Evolutionary conservation across 768 basidiomycete species (phyloP).

Genomic region (Coprinopsis marcescibilis): DNA sequence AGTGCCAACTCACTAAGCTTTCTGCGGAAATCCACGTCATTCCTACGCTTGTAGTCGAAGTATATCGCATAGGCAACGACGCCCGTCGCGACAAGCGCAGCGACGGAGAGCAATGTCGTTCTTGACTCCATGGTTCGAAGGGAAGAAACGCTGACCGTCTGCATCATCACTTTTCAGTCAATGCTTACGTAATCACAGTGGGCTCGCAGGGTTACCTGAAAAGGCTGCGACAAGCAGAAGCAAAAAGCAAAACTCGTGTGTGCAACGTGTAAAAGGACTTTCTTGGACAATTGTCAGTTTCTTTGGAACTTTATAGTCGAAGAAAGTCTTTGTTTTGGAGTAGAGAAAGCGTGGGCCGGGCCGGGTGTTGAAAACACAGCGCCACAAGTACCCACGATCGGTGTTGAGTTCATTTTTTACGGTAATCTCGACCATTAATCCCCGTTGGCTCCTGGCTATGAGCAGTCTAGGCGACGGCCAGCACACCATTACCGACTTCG

Average conservation of each 20-base stretch:
- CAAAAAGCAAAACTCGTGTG: not conserved
- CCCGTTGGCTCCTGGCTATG: slow-evolving; percentile 10
- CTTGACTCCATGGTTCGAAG: slow-evolving; percentile 22
- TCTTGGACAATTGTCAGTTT: not conserved
- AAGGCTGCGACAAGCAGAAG: too few relatives aligned
- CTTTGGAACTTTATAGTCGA: not conserved
- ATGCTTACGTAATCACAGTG: too few relatives aligned
- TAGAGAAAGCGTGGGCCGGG: not conserved
- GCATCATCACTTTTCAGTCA: too few relatives aligned
- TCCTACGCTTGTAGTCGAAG: slow-evolving; percentile 93
- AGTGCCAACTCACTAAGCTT: slow-evolving; percentile 61
- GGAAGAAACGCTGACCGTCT: not conserved
- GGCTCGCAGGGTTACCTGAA: too few relatives aligned
- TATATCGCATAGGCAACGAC: slow-evolving; percentile 81
- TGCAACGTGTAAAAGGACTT: not conserved
- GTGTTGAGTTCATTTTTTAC: slow-evolving; percentile 25
- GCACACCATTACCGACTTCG: not conserved
- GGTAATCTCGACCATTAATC: slow-evolving; percentile 23
- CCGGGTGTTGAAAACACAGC: slow-evolving; percentile 6
- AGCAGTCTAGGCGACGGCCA: slow-evolving; percentile 11
- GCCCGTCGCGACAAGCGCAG: slow-evolving; percentile 49
- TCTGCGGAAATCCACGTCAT: slow-evolving; percentile 82
- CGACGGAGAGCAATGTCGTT: slow-evolving; percentile 36
- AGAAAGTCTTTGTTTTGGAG: not conserved
- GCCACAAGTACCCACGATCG: slow-evolving; percentile 36